Evolutionary conservation across 2,329 filamentous ascomycete species (phyloP).

Genomic region (Alternaria burnsii): DNA sequence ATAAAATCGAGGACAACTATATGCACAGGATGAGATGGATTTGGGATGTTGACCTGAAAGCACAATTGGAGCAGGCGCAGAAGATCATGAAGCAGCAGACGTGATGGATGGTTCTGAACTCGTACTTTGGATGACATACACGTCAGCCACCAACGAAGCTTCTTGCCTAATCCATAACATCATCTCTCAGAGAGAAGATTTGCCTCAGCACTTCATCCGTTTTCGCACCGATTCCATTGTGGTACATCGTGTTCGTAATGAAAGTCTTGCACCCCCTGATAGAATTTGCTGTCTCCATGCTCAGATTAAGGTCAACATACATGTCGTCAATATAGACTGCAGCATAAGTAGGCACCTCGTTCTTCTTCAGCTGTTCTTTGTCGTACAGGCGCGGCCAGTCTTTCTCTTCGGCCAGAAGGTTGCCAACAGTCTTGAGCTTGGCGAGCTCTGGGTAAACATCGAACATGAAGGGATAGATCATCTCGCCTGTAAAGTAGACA

Average conservation of each 20-base stretch:
- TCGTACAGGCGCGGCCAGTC: conserved; percentile 84
- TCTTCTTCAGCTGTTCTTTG: conserved; percentile 73
- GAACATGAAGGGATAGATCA: conserved; percentile 89
- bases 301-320: conserved; percentile 84
- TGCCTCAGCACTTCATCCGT: conserved; percentile 79
- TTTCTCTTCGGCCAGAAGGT: conserved; percentile 71
- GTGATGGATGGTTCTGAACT: neutral
- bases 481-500: conserved; percentile 88
- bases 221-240: conserved; percentile 79
- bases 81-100: conserved; percentile 29
- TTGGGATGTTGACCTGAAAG: conserved; percentile 52
- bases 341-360: conserved; percentile 86
- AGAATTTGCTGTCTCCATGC: conserved; percentile 74
- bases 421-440: conserved; percentile 72
- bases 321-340: conserved; percentile 87
- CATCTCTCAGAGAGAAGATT: conserved; percentile 79
- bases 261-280: conserved; percentile 82
- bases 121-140: neutral
- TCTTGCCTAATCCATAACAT: conserved; percentile 62
- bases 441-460: conserved; percentile 79
- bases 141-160: neutral
- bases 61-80: conserved; percentile 45
- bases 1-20: conserved; percentile 47
- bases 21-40: conserved; percentile 50
- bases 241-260: conserved; percentile 86